Evolutionary conservation across 306 rosid species (phyloP), one percentile per base, ranked within the genome.

Genomic region (Rubus idaeus): DNA sequence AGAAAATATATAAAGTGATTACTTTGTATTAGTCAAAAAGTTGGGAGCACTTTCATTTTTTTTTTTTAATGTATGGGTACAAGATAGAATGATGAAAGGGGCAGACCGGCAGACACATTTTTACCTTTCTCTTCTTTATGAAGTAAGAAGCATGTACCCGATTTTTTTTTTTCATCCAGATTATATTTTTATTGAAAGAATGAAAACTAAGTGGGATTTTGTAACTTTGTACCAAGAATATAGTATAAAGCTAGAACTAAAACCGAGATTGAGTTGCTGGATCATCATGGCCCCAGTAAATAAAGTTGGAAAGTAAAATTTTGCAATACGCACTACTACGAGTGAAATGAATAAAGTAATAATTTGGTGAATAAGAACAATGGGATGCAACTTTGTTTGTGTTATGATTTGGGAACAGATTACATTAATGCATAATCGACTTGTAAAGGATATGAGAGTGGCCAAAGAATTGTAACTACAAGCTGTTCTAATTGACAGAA

Each of bases 11-110:
- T 47, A 16, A 21, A 70, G 23, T 3, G 10, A 35, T 70, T 16
- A 55, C 76, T 55, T 73, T 16, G 63, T 50, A 68, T 21, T 60
- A 68, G 82, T 82, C 68, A 78, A 82, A 82, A 78, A 75, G 83
- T 7, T 47, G 20, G 8, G 10, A 53, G 42, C 80, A 75, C 68
- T 45, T 18, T 41, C 8, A 45, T 47, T 68, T 23, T 23, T 23
- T 23, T 80, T 67, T 26, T 2, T 40, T 42, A 70, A 53, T 62
- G 69, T 10, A 52, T 10, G 79, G 80, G 83, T 58, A 61, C 86
- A 79, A 70, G 74, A 75, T 70, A 60, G 50, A 79, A 77, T 82
- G 77, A 82, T 81, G 70, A 74, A 65, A 72, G 57, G 58, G 39
- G 74, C 9, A 58, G 49, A 65, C 17, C 50, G 39, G 74, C 9